These are phyloP conservation scores for Babesia bigemina DNA, from an alignment of 169 alveolate species.

Conservation along the genomic window DNA sequence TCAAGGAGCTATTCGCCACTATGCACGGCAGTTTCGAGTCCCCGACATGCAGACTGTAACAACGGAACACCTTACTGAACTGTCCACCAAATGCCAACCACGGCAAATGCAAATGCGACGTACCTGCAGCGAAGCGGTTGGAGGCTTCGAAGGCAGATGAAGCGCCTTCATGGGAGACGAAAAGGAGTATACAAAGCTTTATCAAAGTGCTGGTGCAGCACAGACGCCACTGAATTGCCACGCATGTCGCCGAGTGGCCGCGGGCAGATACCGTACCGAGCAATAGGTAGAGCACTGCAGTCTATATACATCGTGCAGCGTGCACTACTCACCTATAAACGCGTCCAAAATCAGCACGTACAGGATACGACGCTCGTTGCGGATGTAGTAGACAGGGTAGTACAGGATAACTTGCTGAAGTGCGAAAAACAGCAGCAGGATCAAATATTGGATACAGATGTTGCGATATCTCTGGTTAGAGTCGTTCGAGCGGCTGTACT, in stretches of 20 bases:
- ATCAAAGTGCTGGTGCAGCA: slow-evolving; percentile 49
- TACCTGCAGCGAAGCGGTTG: slow-evolving; percentile 31
- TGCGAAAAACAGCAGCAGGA: slow-evolving; percentile 55
- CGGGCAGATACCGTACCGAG: slow-evolving; percentile 19
- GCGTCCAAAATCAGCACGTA: slow-evolving; percentile 45
- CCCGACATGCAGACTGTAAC: no score
- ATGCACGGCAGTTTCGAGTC: no score
- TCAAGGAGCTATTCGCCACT: no score
- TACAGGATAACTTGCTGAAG: slow-evolving; percentile 58
- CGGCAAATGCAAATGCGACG: neutral
- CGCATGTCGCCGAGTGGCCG: slow-evolving; percentile 39
- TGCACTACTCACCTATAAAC: slow-evolving; percentile 30
- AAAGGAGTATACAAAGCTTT: slow-evolving; percentile 15
- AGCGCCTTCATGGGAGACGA: neutral
- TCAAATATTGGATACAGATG: slow-evolving; percentile 21
- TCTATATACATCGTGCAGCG: neutral
- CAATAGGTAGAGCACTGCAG: slow-evolving; percentile 43
- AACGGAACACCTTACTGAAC: no score
- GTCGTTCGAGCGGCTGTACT: slow-evolving; percentile 1
- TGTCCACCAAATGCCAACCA: no score
- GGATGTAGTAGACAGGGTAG: slow-evolving; percentile 54
- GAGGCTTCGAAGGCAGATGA: neutral
- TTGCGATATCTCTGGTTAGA: slow-evolving; percentile 16
- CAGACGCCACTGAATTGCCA: slow-evolving; percentile 57
- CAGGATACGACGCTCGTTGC: slow-evolving; percentile 30